Evolutionary conservation across 2,329 filamentous ascomycete species (phyloP), one percentile per base, ranked within the genome.

Genomic region (Lecanicillium sp.): DNA sequence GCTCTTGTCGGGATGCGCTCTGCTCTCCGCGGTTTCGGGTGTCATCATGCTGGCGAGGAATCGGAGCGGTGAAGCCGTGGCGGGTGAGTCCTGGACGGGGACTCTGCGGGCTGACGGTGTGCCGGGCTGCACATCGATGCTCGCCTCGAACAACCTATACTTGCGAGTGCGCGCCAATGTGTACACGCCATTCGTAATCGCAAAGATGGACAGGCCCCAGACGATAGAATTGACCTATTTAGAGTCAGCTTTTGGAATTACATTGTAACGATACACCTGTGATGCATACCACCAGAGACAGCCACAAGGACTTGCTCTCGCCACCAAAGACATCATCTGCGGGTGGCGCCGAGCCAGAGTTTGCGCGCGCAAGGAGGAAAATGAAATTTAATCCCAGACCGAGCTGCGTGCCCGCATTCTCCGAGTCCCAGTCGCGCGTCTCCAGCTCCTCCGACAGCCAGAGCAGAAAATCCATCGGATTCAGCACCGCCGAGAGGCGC

Each of bases 361-460:
- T 95, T 50, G 90, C 89, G 57, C 89, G 80, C 24, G 90, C 86
- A 54, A 97, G 68, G 46, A 96, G 72, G 62, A 95, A 91, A 26
- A 84, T 56, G 33, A 95, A 68, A 66, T 97, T 97, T 58, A 90
- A 72, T 1, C 63, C 77, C 23, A 95, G 57, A 5, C 90, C 91
- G 15, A 95, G 71, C 44, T 87, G 83, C 5, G 82, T 79, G 21
- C 88, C 86, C 64, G 88, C 85, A 29, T 82, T 70, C 56, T 87
- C 84, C 17, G 91, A 88, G 57, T 96, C 87, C 83, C 90, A 94
- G 58, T 95, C 87, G 61, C 86, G 84, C 23, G 89, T 89, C 63
- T 96, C 90, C 51, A 98, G 78, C 68, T 95, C 88, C 64, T 97
- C 91, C 0, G 88, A 94, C 2, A 95, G 67, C 86, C 89, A 95